Conservation (phyloP, 2,329 filamentous ascomycete species). For the Apiospora phragmitis region DNA sequence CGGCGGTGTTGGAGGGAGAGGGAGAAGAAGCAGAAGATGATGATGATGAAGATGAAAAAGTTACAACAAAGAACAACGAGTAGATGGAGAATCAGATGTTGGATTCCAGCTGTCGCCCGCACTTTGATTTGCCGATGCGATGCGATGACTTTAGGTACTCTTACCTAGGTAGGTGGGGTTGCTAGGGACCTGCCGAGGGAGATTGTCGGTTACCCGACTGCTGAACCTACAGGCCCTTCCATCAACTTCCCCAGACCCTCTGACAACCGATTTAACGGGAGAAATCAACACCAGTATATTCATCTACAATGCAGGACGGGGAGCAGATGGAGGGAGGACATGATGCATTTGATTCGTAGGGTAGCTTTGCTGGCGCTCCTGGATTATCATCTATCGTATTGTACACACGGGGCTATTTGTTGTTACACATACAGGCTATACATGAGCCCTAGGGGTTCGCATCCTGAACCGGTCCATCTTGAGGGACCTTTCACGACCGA, state of each 20-base stretch:
- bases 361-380: background rate
- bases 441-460: background rate
- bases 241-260: too few relatives aligned
- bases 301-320: too few relatives aligned
- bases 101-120: background rate
- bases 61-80: background rate
- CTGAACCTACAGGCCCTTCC: too few relatives aligned
- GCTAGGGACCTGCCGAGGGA: background rate
- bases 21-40: background rate
- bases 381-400: constrained; percentile 1
- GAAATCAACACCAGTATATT: too few relatives aligned
- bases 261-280: too few relatives aligned
- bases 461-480: background rate
- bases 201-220: background rate
- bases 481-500: background rate
- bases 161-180: constrained; percentile 6
- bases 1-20: background rate
- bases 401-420: background rate
- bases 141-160: background rate
- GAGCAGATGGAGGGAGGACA: background rate
- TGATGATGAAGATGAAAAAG: too few relatives aligned
- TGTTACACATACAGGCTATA: background rate
- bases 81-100: constrained; percentile 5
- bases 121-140: constrained; percentile 1
- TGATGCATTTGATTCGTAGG: background rate